A percentile compares a stretch with the other conserved stretches of the same genome.
phyloP scores from a whole-genome alignment of 1,284 basidiomycete species.

The Rhodotorula mucilaginosa region DNA sequence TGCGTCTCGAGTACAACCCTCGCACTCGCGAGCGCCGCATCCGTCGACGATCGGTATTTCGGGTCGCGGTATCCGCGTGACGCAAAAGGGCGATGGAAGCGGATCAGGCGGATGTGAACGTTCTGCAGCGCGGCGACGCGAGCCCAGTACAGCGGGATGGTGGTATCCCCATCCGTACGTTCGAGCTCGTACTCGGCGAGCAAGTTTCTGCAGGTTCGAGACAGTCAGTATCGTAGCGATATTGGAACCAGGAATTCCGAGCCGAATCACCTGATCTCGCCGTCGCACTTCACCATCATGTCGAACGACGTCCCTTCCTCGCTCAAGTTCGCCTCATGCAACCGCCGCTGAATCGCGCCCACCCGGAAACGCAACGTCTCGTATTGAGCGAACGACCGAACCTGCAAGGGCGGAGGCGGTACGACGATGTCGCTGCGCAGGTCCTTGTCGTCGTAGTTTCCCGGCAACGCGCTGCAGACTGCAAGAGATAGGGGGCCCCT shows the following conservation, averaged over 20 bases:
- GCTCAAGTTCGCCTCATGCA: conserved; percentile 26
- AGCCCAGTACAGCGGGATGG: conserved; percentile 23
- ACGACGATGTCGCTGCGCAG: conserved; percentile 14
- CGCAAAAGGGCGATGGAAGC: conserved; percentile 39
- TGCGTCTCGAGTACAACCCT: conserved; percentile 26
- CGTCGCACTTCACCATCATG: conserved; percentile 10
- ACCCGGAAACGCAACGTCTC: conserved; percentile 20
- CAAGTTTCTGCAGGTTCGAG: conserved; percentile 2
- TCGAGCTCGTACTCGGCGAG: conserved; percentile 23
- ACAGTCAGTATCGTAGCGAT: not conserved
- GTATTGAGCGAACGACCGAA: conserved; percentile 24
- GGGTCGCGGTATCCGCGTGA: conserved; percentile 35
- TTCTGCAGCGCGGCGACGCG: conserved; percentile 24
- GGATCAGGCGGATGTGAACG: conserved; percentile 31
- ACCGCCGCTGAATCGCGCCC: conserved; percentile 19
- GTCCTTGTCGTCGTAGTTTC: conserved; percentile 37
- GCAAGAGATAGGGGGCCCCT: not conserved
- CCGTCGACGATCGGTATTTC: conserved; percentile 27
- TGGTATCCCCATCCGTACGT: conserved; percentile 24
- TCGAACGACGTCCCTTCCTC: conserved; percentile 25
- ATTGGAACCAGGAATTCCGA: too few species aligned
- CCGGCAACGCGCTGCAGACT: conserved; percentile 31
- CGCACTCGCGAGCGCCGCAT: conserved; percentile 27
- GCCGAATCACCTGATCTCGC: conserved; percentile 20
- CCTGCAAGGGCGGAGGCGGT: conserved; percentile 14